Conservation (phyloP, 225 moss, liverwort and hornwort species). For the Polytrichum commune region DNA sequence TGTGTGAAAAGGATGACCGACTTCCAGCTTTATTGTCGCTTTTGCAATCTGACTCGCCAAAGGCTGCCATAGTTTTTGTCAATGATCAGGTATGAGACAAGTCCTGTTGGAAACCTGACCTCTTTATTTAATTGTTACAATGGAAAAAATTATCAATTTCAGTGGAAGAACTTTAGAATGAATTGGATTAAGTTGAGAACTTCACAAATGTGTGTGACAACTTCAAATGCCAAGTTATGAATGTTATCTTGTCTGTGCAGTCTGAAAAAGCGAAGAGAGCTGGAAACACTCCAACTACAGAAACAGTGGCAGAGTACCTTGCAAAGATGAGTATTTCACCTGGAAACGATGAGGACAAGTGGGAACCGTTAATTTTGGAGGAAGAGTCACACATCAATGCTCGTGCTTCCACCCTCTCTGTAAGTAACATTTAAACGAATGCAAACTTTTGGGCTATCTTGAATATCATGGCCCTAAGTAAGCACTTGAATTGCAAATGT, state of each 20-base stretch:
- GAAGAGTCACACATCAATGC: constrained; percentile 93
- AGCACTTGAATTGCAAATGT: too few species aligned
- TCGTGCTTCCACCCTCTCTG: constrained; percentile 74
- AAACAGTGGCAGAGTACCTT: constrained; percentile 64
- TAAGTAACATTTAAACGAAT: constrained; percentile 21
- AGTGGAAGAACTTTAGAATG: too few species aligned
- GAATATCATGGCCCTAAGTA: too few species aligned
- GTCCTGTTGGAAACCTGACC: too few species aligned
- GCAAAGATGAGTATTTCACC: constrained; percentile 43
- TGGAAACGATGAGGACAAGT: constrained; percentile 35
- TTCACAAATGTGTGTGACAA: neutral
- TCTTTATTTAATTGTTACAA: too few species aligned
- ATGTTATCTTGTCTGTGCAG: constrained; percentile 15
- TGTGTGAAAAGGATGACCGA: constrained; percentile 76
- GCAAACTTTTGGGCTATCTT: too few species aligned
- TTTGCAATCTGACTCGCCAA: constrained; percentile 70
- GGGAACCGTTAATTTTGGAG: constrained; percentile 85
- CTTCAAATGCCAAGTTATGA: too few species aligned
- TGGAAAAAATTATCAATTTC: too few species aligned
- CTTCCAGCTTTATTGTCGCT: constrained; percentile 63
- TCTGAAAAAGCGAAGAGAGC: constrained; percentile 70
- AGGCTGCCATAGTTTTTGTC: constrained; percentile 91
- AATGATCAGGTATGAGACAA: constrained; percentile 60
- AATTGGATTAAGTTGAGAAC: too few species aligned
- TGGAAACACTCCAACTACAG: constrained; percentile 61